Conservation (phyloP, 2,329 filamentous ascomycete genomes). For the Botrytis aclada region DNA sequence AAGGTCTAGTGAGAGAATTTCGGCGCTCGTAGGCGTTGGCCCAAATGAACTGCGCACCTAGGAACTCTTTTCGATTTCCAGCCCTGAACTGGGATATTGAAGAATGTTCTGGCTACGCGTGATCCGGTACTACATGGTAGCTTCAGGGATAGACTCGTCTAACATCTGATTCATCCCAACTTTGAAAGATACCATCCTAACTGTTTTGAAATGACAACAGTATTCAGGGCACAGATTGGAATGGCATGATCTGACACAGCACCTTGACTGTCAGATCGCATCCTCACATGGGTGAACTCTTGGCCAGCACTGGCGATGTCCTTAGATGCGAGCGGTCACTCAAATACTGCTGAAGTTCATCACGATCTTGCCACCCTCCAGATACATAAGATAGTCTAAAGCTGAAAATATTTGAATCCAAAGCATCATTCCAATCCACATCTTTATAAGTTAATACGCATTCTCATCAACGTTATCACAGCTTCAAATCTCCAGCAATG, state of each 20-base stretch:
- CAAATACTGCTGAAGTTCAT: neutral
- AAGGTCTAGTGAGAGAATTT: neutral
- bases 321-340: neutral
- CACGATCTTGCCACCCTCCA: neutral
- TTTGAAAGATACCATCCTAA: neutral
- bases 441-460: neutral
- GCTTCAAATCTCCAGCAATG: neutral
- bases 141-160: neutral
- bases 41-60: neutral
- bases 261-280: neutral
- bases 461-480: neutral
- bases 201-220: neutral
- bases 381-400: neutral
- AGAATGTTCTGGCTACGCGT: neutral
- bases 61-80: neutral
- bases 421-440: neutral
- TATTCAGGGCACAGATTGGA: neutral
- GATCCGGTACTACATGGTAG: neutral
- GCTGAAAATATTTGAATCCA: neutral
- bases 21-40: neutral
- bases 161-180: neutral
- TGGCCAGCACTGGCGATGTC: neutral
- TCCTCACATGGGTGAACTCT: neutral
- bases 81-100: neutral
- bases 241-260: neutral